Base-by-base conservation (phyloP, 148 eudicot species). In the Cornus kousa region DNA sequence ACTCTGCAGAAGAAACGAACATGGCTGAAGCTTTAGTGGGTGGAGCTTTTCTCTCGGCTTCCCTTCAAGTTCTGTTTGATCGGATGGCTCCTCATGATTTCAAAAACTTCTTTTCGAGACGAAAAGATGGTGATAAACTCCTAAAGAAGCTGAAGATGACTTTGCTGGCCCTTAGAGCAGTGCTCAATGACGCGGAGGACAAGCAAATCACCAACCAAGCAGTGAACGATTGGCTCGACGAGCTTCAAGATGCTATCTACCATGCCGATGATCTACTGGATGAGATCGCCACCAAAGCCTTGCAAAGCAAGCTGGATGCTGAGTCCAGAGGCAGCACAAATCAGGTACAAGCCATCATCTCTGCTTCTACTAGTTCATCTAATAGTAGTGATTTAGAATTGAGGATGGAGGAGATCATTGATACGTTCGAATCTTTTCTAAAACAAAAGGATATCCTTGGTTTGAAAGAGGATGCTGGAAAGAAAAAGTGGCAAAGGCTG, bases 381-480 rank as follows among this genome's bases (percentile, higher is more conserved):
- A 13, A 53, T 17, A 20, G 12, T 17, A 20, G 12, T 31, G 32
- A 23, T 19, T 78, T 69, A 67, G 74, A 22, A 50, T 28, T 68
- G 5, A 71, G 5, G 62, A 79, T 80, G 50, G 67, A 64, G 23
- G 53, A 68, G 48, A 75, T 85, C 62, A 80, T 8, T 32, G 0
- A 1, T 13, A 76, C 76, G 55, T 70, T 85, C 2, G 81, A 85
- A 68, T 28, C 17, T 10, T 40, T 76, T 53, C n/a, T 59, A 10
- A 33, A 60, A 39, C 74, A 32, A 7, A 68, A 35, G 0, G 33
- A 2, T 22, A 48, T n/a, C 11, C 77, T 85, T 60, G 77, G 28
- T 22, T 71, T 82, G 40, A 33, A 62, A 5, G 40, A 7, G 7
- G 31, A 9, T 35, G 24, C 0, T 11, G 46, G 39, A 9, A 43